These are phyloP conservation scores for Eurotiales sp. DNA, from an alignment of 2,329 filamentous ascomycete species.

Conservation along the genomic window DNA sequence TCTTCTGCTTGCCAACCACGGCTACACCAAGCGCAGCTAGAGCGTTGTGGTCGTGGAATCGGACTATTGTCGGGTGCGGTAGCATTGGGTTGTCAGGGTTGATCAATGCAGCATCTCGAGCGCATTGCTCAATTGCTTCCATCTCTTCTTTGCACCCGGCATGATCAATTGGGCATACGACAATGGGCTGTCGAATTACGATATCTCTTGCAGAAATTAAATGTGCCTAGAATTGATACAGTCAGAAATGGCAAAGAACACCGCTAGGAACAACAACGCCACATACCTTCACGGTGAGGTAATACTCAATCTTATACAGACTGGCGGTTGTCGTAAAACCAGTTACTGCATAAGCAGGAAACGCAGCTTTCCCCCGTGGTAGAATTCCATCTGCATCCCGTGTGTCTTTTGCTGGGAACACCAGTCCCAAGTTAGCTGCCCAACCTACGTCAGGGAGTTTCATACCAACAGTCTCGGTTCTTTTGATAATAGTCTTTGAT, in stretches of 20 bases:
- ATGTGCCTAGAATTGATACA: constrained; percentile 61
- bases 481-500: constrained; percentile 79
- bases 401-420: constrained; percentile 86
- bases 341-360: constrained; percentile 81
- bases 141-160: constrained; percentile 97
- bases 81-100: constrained; percentile 89
- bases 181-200: constrained; percentile 81
- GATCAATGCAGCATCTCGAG: constrained; percentile 84
- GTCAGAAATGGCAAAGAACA: constrained; percentile 15
- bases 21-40: constrained; percentile 59
- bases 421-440: constrained; percentile 83
- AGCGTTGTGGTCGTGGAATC: constrained; percentile 67
- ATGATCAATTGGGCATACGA: constrained; percentile 93
- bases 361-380: constrained; percentile 77
- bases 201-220: constrained; percentile 87
- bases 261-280: constrained; percentile 14
- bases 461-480: constrained; percentile 73
- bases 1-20: constrained; percentile 59
- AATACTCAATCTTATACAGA: constrained; percentile 98
- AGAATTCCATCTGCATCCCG: constrained; percentile 84
- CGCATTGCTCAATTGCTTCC: constrained; percentile 94
- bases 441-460: constrained; percentile 89
- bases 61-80: constrained; percentile 78
- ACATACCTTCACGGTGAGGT: constrained; percentile 85
- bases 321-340: constrained; percentile 93